Evolutionary conservation across 371 early-diverging fungal species (phyloP).

Genomic region (Mortierella polycephala): DNA sequence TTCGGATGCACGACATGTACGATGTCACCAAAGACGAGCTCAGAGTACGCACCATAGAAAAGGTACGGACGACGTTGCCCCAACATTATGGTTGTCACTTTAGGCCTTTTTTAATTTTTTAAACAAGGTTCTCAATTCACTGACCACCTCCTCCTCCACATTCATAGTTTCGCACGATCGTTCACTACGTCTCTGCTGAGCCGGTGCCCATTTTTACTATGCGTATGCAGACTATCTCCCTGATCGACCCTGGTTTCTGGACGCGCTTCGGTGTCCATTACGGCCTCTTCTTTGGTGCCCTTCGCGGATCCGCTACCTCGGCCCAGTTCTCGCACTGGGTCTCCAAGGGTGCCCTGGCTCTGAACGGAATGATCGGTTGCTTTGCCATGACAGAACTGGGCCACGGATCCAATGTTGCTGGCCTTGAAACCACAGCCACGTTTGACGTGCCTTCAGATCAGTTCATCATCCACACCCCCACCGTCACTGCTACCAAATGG

Average conservation of each 20-base stretch:
- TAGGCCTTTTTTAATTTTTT: neutral
- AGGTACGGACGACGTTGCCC: constrained; percentile 55
- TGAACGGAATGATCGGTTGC: constrained; percentile 88
- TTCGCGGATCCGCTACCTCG: constrained; percentile 89
- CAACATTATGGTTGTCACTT: neutral
- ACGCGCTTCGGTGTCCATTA: constrained; percentile 94
- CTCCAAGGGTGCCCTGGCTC: constrained; percentile 84
- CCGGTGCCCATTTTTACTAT: constrained; percentile 78
- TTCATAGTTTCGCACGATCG: constrained; percentile 72
- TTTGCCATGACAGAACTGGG: constrained; percentile 95
- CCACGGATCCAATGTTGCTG: constrained; percentile 92
- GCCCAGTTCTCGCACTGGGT: constrained; percentile 91
- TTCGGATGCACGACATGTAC: constrained; percentile 84
- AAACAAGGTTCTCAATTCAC: neutral
- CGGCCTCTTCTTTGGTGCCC: constrained; percentile 91
- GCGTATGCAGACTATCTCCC: constrained; percentile 85
- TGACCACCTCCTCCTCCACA: neutral
- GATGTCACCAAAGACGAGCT: constrained; percentile 81
- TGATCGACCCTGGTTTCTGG: constrained; percentile 92
- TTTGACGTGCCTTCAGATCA: constrained; percentile 86
- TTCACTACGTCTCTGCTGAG: constrained; percentile 81
- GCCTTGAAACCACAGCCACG: constrained; percentile 94
- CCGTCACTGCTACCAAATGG: constrained; percentile 94
- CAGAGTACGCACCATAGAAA: constrained; percentile 90
- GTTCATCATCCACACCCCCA: constrained; percentile 91